Conservation (phyloP, 1,284 basidiomycete genomes). For the Violaceomyces palustris region DNA sequence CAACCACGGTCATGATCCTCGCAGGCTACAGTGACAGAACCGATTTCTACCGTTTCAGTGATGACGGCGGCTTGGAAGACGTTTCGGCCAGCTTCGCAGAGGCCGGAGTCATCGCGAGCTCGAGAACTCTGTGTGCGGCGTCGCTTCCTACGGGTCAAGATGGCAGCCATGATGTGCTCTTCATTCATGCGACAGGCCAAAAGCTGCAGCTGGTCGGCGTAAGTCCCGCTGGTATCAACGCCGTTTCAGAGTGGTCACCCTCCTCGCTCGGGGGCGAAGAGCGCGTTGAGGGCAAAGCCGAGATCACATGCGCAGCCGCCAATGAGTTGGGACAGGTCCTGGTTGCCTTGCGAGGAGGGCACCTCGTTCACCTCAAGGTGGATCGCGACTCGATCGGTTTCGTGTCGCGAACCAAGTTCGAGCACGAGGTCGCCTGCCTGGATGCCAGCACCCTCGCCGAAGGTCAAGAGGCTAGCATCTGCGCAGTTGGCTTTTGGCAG, state of each 20-base stretch:
- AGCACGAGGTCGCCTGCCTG: constrained; percentile 45
- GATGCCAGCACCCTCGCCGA: constrained; percentile 48
- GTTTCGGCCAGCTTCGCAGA: constrained; percentile 8
- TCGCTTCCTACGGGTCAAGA: no score
- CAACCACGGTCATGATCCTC: constrained; percentile 11
- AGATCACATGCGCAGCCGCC: constrained; percentile 65
- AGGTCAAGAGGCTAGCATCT: constrained; percentile 27
- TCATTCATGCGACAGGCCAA: no score
- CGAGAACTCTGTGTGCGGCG: no score
- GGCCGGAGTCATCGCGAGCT: constrained; percentile 2
- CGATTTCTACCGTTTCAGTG: constrained; percentile 11
- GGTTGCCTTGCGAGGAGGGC: constrained; percentile 63
- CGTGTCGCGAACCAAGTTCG: constrained; percentile 11
- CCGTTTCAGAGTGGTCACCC: no score
- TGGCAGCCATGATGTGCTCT: no score
- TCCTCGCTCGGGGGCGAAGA: no score
- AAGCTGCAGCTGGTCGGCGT: no score
- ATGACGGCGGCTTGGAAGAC: constrained; percentile 13
- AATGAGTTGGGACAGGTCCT: constrained; percentile 65
- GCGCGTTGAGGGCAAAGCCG: no score
- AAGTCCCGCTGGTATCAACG: no score
- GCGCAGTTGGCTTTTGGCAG: constrained; percentile 73
- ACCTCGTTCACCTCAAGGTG: constrained; percentile 59
- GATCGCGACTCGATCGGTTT: constrained; percentile 51
- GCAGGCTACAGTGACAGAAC: constrained; percentile 11